Evolutionary conservation across 306 rosid genomes (phyloP).

Genomic region (Corylus americana): DNA sequence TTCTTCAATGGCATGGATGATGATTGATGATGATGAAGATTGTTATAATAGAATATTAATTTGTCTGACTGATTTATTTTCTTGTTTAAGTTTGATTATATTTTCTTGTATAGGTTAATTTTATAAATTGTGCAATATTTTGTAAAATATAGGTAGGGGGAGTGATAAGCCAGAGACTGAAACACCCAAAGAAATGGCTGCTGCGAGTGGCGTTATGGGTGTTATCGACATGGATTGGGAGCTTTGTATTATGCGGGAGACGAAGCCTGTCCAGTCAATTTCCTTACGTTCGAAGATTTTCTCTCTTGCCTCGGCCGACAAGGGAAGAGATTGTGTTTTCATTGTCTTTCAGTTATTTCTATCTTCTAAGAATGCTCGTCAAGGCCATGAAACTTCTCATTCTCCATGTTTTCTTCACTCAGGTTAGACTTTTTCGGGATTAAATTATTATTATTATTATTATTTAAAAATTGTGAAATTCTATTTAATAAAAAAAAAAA

Average conservation of each 20-base stretch:
- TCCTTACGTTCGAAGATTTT: constrained; percentile 49
- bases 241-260: constrained; percentile 51
- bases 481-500: no score
- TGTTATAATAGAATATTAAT: no score
- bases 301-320: constrained; percentile 27
- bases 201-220: constrained; percentile 42
- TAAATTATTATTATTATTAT: neutral
- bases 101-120: no score
- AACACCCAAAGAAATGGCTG: constrained; percentile 54
- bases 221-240: constrained; percentile 66
- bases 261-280: constrained; percentile 34
- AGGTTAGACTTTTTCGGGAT: constrained; percentile 36
- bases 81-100: no score
- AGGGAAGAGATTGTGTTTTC: constrained; percentile 48
- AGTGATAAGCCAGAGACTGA: constrained; percentile 42
- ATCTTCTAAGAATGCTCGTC: constrained; percentile 44
- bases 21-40: neutral
- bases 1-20: no score
- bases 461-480: neutral
- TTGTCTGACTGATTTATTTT: no score
- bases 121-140: no score
- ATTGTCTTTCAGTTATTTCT: constrained; percentile 50
- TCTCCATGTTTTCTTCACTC: constrained; percentile 63
- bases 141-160: constrained; percentile 41
- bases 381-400: constrained; percentile 54